Evolutionary conservation across 2,329 filamentous ascomycete genomes (phyloP).

Genomic region (Calonectria honghensis): DNA sequence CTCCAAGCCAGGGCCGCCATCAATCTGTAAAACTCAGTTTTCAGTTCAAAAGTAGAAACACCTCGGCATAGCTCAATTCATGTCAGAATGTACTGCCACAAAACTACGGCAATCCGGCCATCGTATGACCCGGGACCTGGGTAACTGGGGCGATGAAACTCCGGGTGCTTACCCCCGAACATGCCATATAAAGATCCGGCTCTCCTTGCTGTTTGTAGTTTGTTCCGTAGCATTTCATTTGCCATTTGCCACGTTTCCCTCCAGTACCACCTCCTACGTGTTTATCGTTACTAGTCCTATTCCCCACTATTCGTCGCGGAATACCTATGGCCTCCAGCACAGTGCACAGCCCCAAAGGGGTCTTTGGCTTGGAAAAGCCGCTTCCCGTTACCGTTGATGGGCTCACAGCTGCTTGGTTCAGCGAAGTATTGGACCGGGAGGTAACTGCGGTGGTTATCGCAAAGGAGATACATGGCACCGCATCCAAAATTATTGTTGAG

Average conservation of each 20-base stretch:
- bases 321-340: neutral
- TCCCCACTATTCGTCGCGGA: neutral
- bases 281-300: neutral
- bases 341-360: conserved; percentile 45
- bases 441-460: neutral
- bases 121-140: neutral
- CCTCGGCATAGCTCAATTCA: neutral
- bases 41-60: neutral
- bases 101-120: neutral
- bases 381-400: conserved; percentile 20
- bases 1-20: neutral
- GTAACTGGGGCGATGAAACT: neutral
- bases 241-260: neutral
- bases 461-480: conserved; percentile 37
- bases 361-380: conserved; percentile 18
- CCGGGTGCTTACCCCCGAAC: neutral
- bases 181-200: neutral
- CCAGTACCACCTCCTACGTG: neutral
- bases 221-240: neutral
- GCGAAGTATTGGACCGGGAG: neutral
- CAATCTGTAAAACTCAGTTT: neutral
- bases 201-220: neutral
- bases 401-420: conserved; percentile 37
- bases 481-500: conserved; percentile 25
- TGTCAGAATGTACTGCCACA: neutral